Evolutionary conservation across 768 basidiomycete genomes (phyloP), one percentile per base, ranked within the genome.

Genomic region (Termitomyces sp.): DNA sequence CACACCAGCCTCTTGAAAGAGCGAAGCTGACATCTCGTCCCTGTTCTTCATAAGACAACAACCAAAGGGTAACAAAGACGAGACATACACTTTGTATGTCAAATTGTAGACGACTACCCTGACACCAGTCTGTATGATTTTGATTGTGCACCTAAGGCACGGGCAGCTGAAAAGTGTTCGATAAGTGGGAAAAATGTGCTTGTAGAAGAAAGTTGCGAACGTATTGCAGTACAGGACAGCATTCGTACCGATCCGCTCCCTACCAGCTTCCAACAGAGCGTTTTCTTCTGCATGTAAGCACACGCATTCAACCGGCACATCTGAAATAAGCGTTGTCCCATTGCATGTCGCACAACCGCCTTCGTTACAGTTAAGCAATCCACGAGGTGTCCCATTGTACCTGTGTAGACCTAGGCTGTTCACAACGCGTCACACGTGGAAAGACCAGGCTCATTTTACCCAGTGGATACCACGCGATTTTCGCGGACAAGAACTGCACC

Each of bases 221-320:
- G 97, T 99, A 65, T 99, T 99, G 79, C 97, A 99, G 68, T 98
- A 99, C 14, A 99, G 67, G n/a, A 91, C 88, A 2, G 90, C 82
- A 48, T 85, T 83, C 49, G 75, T 71, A 5, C 89, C 90, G n/a
- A 96, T 81, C 45, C 97, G 77, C 57, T 98, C 97, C 55, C 92
- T 73, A 17, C 97, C 96, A 1, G 93, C 93, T 73, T 98, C 96
- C 2, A 98, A 71, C 14, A 98, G 75, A 0, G 96, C 97, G 65
- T 98, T 99, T 72, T 99, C 97, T 71, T 99, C 97, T 0, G 97
- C 97, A 67, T 99, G 97, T 10, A 99, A 73, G 65, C 97, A 99
- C 2, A 98, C 75, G 64, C 97, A 99, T 66, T 92, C 92, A 48
- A 83, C 77, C 15, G 82, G 71, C 47, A 71, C 73, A 38, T 80